Base-by-base conservation (phyloP, 305 asterid species). In the Fraxinus ornus region DNA sequence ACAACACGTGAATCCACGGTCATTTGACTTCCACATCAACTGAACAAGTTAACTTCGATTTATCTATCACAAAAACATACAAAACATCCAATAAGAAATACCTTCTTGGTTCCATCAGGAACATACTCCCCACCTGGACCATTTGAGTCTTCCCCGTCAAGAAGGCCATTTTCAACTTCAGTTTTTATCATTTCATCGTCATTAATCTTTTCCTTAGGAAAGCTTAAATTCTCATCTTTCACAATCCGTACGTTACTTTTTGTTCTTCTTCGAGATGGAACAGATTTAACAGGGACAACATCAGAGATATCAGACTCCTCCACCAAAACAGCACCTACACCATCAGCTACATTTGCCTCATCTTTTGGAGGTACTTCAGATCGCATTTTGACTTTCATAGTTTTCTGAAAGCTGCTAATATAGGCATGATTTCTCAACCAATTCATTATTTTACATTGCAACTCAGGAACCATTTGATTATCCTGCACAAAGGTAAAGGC, bases 351-450 rank as follows among this genome's bases (percentile, higher is more conserved):
- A 85, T 85, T 95, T 36, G 64, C 85, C 86, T 75, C 92, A n/a
- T 87, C 68, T 35, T 89, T 89, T 79, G 90, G 83, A 37, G 80
- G 83, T 70, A 75, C 52, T 41, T 80, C 78, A 33, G 91, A 84
- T 86, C 86, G 84, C 85, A 89, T 86, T 82, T 89, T 90, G 81
- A 83, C 85, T 79, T 90, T 90, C 88, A 86, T 72, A 37, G 91
- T 85, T 82, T 91, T 93, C 75, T 84, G 94, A 37, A 87, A 87
- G 85, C 88, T 88, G 64, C 91, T 91, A 76, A 87, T 62, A 74
- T 91, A 86, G 83, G 90, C 95, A 87, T 92, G 93, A 81, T 83
- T 89, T 86, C 86, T 89, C 87, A 96, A 90, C 99, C 99, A 96
- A 77, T 85, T 87, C 78, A 89, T 86, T 78, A 96, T 84, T 89